Base-by-base conservation (phyloP, 148 eudicot genomes). In the Rhododendron griersonianum region DNA sequence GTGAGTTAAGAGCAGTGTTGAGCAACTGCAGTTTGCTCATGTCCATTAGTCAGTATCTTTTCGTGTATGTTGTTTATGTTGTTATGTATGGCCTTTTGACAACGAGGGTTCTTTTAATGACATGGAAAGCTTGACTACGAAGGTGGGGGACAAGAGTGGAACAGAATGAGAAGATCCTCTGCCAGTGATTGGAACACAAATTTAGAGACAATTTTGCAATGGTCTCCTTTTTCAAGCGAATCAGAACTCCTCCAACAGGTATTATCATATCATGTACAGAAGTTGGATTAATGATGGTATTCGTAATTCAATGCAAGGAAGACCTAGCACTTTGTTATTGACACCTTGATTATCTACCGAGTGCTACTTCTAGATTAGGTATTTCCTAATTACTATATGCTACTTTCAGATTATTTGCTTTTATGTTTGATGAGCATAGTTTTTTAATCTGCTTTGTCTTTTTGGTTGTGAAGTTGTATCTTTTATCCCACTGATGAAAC, bases 201-300 rank as follows among this genome's bases (percentile, higher is more conserved):
- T 90, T 80, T 93, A 35, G 94, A 92, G 30, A 91, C 95, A 14
- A 91, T 97, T n/a, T 85, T 91, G 78, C 88, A 91, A 81, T 97
- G 99, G 99, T 95, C 98, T 83, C 99, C 99, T 25, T 97, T 92
- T 92, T 90, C 94, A 89, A 93, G 89, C 87, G 98, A 97, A 90
- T 92, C 90, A 11, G 94, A 97, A 87, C 98, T 97, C 85, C 91
- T 93, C 55, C 93, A 84, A 85, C 99, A 97, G 99, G 99, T 96
- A 28, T 33, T 51, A 3, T 30, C 45, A 41, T 47, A 47, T 47
- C 44, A 44, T 79, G 35, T 85, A 45, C 37, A 11, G 55, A 65
- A 67, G 50, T 16, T 83, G 47, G 30, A 19, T 50, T 83, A 35
- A 11, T 44, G 5, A 45, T n/a, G 47, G n/a, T 44, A 15, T 14